A percentile compares a stretch with the other conserved stretches of the same genome.
Conservation (phyloP, 495 filamentous ascomycete genomes). For the Neurospora sp. region DNA sequence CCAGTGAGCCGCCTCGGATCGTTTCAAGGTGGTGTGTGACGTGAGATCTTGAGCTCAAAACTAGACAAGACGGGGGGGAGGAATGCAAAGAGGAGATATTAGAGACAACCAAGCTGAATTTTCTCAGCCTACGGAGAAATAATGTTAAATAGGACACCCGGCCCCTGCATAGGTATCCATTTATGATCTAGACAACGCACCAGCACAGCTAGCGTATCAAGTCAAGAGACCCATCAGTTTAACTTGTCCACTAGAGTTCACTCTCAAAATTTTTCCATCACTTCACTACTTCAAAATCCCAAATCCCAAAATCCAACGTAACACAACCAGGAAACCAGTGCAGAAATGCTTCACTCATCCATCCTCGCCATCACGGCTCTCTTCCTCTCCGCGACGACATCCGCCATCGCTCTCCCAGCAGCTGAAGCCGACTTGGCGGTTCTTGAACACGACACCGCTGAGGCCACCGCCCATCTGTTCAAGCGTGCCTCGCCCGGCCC, state of each 20-base stretch:
- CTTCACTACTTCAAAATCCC: background rate
- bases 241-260: too few species aligned
- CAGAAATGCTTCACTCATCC: background rate
- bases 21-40: background rate
- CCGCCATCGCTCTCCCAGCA: background rate
- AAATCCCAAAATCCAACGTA: background rate
- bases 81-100: background rate
- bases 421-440: background rate
- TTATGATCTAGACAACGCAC: background rate
- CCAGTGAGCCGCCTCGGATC: background rate
- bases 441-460: background rate
- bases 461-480: background rate
- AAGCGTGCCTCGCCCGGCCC: conserved; percentile 7
- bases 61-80: background rate
- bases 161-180: background rate
- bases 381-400: background rate
- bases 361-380: background rate
- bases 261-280: background rate
- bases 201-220: too few species aligned
- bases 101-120: background rate
- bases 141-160: background rate
- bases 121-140: too few species aligned
- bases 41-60: background rate
- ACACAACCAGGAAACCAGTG: background rate
- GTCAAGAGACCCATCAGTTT: too few species aligned